Percentiles rank a stretch among this genome's conserved stretches.
Conservation (phyloP, 208 protist species). For the Porcisia deanei region DNA sequence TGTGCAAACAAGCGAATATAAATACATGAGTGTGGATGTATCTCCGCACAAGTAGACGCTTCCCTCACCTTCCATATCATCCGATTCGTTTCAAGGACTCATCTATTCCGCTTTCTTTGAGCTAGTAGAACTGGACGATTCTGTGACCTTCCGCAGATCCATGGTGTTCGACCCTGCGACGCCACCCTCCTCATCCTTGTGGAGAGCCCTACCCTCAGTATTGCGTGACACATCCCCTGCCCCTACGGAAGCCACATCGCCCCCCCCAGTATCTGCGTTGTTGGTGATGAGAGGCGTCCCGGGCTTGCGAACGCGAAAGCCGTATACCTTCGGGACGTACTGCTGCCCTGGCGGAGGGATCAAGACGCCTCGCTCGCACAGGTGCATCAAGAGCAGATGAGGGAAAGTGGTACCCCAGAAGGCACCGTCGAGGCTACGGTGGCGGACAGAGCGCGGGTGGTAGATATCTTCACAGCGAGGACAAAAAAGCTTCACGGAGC, state of each 20-base stretch:
- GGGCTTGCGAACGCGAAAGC: constrained; percentile 94
- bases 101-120: constrained; percentile 10
- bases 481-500: constrained; percentile 97
- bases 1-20: neutral
- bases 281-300: constrained; percentile 22
- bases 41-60: neutral
- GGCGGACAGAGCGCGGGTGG: constrained; percentile 92
- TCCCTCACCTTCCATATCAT: neutral
- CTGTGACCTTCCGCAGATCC: neutral
- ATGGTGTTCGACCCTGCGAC: neutral
- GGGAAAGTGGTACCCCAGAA: constrained; percentile 98
- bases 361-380: constrained; percentile 58
- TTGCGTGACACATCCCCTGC: neutral
- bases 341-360: constrained; percentile 60
- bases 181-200: neutral
- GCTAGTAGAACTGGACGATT: neutral
- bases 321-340: constrained; percentile 97
- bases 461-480: constrained; percentile 98
- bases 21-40: no score
- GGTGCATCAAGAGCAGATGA: constrained; percentile 91
- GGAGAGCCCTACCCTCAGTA: neutral
- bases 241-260: neutral
- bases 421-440: constrained; percentile 95
- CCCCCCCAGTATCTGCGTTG: neutral
- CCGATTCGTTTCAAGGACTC: neutral